Conservation (phyloP, 202 grass and related monocot species). For the Dendrocalamus latiflorus region DNA sequence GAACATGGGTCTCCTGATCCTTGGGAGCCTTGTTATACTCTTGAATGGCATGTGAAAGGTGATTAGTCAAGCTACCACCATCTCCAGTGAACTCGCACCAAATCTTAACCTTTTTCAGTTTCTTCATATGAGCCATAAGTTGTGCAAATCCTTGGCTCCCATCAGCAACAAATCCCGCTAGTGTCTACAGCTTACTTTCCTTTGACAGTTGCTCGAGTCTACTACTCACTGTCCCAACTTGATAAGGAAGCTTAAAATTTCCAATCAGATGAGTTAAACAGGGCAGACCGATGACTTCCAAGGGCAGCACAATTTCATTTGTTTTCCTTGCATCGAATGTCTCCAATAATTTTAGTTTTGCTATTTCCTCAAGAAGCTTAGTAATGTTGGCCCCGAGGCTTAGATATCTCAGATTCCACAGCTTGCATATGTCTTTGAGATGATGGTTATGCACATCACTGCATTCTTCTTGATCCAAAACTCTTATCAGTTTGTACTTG, state of each 20-base stretch:
- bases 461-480: conserved; percentile 15
- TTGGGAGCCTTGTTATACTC: no score
- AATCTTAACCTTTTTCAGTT: conserved; percentile 16
- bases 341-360: neutral
- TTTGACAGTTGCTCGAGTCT: no score
- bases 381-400: neutral
- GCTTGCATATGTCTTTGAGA: neutral
- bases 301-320: neutral
- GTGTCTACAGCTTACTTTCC: no score
- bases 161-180: neutral
- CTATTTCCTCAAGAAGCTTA: neutral
- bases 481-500: neutral
- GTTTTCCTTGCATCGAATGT: conserved; percentile 8
- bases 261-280: conserved; percentile 15
- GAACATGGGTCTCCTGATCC: no score
- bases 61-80: neutral
- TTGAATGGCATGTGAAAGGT: neutral
- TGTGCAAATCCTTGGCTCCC: neutral
- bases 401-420: conserved; percentile 31
- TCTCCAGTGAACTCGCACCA: no score
- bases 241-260: neutral
- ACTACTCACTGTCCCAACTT: no score
- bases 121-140: neutral
- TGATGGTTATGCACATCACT: neutral
- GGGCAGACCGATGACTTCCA: neutral